Percentiles rank a stretch among this genome's conserved stretches.
These are phyloP conservation scores for Tulasnella sp. DNA, from an alignment of 768 basidiomycete species.

Conservation along the genomic window DNA sequence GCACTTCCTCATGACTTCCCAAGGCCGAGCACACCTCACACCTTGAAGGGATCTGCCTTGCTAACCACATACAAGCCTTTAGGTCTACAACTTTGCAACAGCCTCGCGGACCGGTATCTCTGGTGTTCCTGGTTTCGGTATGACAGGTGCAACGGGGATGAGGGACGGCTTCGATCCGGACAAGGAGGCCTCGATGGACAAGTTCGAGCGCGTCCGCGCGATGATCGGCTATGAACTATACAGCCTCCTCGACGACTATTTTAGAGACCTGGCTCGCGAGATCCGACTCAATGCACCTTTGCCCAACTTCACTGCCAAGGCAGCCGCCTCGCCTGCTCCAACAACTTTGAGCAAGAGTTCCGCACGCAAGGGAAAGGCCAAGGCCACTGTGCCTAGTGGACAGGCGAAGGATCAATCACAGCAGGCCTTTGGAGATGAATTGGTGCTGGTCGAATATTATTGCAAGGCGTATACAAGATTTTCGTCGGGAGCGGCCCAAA, in stretches of 20 bases:
- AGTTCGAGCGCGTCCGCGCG: slow-evolving; percentile 35
- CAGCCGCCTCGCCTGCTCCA: neutral
- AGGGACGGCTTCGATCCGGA: slow-evolving; percentile 28
- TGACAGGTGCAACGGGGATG: slow-evolving; percentile 29
- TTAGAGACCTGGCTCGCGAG: slow-evolving; percentile 35
- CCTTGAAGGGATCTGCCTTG: neutral
- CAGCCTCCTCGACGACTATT: slow-evolving; percentile 36
- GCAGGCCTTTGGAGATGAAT: slow-evolving; percentile 25
- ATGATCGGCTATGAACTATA: slow-evolving; percentile 38
- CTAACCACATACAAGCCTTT: neutral
- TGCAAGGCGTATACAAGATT: slow-evolving; percentile 33
- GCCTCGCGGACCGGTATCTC: slow-evolving; percentile 31
- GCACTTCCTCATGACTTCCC: neutral
- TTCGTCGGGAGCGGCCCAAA: slow-evolving; percentile 32
- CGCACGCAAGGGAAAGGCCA: slow-evolving; percentile 6
- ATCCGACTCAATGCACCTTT: slow-evolving; percentile 34
- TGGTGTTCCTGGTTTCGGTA: slow-evolving; percentile 28
- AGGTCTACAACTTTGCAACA: slow-evolving; percentile 37
- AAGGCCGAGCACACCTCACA: neutral
- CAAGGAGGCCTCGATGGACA: slow-evolving; percentile 31
- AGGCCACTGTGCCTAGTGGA: neutral
- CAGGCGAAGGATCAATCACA: neutral
- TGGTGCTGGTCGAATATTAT: slow-evolving; percentile 32
- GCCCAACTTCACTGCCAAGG: slow-evolving; percentile 10
- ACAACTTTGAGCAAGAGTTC: slow-evolving; percentile 5